phyloP scores from a whole-genome alignment of 495 filamentous ascomycete species.

The Parachaetomium inaequale region DNA sequence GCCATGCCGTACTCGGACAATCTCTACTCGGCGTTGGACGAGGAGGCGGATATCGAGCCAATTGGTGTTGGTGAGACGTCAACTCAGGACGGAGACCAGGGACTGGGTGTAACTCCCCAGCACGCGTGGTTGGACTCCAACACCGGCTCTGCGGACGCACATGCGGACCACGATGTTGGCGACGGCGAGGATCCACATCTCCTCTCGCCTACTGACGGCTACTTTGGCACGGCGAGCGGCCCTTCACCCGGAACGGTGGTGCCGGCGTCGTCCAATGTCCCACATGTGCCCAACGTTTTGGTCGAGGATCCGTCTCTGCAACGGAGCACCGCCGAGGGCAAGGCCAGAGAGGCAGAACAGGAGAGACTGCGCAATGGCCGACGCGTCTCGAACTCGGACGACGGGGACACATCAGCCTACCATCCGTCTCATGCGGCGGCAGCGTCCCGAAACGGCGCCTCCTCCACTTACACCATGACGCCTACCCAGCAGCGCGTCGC shows the following conservation, averaged over 20 bases:
- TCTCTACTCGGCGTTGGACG: conserved; percentile 40
- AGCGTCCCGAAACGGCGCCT: conserved; percentile 6
- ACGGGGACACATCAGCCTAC: neutral
- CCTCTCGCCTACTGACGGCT: conserved; percentile 43
- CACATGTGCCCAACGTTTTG: conserved; percentile 41
- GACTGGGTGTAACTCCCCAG: neutral
- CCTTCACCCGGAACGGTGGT: neutral
- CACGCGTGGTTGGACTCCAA: neutral
- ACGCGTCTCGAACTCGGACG: neutral
- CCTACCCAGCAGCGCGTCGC: conserved; percentile 6
- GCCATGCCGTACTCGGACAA: conserved; percentile 46
- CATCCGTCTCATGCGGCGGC: conserved; percentile 6
- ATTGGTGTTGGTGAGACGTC: conserved; percentile 6
- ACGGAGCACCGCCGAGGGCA: conserved; percentile 35
- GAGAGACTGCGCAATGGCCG: conserved; percentile 25
- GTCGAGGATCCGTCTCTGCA: conserved; percentile 42
- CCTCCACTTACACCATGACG: neutral
- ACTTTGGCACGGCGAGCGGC: conserved; percentile 27
- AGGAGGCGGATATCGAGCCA: conserved; percentile 34
- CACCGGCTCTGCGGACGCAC: neutral
- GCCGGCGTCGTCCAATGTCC: conserved; percentile 34
- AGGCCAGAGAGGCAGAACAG: conserved; percentile 39
- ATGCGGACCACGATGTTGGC: conserved; percentile 3
- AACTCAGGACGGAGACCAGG: neutral
- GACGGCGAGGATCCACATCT: conserved; percentile 29